Conservation (phyloP, 305 asterid genomes). For the Solanum hybrid region DNA sequence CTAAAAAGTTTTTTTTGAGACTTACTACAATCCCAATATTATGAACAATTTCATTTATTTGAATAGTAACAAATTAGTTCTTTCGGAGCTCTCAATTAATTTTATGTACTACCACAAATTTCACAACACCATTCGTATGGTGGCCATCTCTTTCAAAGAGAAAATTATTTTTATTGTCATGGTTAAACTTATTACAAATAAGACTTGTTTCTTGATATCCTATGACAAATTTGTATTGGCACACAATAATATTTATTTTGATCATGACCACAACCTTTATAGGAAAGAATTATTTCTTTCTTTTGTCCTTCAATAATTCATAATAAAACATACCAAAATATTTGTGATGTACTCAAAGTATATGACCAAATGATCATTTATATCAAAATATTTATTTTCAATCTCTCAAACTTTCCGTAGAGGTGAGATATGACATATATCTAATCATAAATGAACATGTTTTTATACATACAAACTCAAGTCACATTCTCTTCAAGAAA, state of each 20-base stretch:
- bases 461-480: neutral
- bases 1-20: neutral
- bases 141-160: neutral
- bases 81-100: neutral
- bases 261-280: too few species aligned
- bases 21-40: neutral
- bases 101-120: neutral
- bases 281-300: too few species aligned
- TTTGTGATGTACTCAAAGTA: neutral
- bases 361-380: neutral
- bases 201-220: neutral
- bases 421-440: neutral
- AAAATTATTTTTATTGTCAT: neutral
- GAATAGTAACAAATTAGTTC: too few species aligned
- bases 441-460: neutral
- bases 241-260: too few species aligned
- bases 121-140: neutral
- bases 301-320: neutral
- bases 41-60: neutral
- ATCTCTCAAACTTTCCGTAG: neutral
- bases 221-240: too few species aligned
- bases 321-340: neutral
- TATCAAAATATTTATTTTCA: neutral
- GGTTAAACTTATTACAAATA: neutral
- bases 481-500: neutral